phyloP scores from a whole-genome alignment of 176 grass and related monocot species.

The Cocos nucifera region DNA sequence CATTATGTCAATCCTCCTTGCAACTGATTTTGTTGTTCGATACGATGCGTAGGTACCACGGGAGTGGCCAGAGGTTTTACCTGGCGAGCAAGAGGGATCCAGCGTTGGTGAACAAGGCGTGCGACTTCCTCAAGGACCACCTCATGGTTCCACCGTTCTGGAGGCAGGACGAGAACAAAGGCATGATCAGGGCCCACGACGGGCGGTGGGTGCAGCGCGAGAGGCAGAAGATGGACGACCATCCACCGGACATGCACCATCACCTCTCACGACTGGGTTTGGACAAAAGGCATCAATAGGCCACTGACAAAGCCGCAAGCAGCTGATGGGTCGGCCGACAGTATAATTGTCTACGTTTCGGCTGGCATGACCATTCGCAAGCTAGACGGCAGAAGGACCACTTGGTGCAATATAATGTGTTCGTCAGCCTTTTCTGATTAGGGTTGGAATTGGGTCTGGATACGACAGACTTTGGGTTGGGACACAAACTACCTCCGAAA shows the following conservation, averaged over 20 bases:
- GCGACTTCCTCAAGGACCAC: conserved; percentile 67
- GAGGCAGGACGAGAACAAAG: conserved; percentile 87
- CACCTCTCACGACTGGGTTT: conserved; percentile 26
- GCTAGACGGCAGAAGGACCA: too few species aligned
- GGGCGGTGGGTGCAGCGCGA: conserved; percentile 71
- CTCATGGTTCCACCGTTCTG: conserved; percentile 58
- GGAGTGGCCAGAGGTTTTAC: conserved; percentile 46
- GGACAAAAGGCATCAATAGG: neutral
- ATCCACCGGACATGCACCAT: conserved; percentile 24
- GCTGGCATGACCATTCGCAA: too few species aligned
- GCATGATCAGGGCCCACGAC: conserved; percentile 42
- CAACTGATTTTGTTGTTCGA: too few species aligned
- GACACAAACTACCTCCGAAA: too few species aligned
- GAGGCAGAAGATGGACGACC: conserved; percentile 36
- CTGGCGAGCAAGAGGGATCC: conserved; percentile 58
- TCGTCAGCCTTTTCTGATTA: too few species aligned
- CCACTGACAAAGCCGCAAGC: too few species aligned
- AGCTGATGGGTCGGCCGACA: too few species aligned
- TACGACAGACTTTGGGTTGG: too few species aligned
- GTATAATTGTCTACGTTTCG: too few species aligned
- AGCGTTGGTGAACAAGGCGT: conserved; percentile 79
- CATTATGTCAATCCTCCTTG: too few species aligned
- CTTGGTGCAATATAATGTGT: too few species aligned
- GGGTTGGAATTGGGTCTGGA: too few species aligned
- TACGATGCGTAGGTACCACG: conserved; percentile 40